Conservation (phyloP, 345 rosid genomes). For the Salix brachista region DNA sequence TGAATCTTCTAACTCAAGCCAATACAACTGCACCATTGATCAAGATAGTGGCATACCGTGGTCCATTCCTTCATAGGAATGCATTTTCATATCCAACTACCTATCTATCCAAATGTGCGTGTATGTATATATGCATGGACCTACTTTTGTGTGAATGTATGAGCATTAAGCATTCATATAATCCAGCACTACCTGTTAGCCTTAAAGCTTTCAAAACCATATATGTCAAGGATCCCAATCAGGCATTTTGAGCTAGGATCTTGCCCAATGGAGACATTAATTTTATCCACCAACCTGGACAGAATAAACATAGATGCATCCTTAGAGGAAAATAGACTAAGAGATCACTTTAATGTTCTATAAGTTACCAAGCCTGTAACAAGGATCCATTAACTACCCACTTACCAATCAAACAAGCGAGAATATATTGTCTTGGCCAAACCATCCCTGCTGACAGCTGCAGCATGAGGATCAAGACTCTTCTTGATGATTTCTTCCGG, state of each 20-base stretch:
- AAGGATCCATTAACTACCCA: conserved; percentile 6
- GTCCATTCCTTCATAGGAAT: background rate
- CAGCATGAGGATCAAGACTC: conserved; percentile 74
- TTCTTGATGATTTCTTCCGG: conserved; percentile 78
- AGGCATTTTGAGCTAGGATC: conserved; percentile 47
- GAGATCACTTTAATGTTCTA: background rate
- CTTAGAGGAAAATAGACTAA: background rate
- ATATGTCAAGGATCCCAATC: conserved; percentile 88
- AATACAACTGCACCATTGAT: background rate
- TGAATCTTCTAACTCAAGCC: background rate
- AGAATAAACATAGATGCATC: conserved; percentile 3
- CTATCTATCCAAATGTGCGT: background rate
- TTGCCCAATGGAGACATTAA: conserved; percentile 23
- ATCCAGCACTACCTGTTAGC: conserved; percentile 60
- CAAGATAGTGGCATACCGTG: background rate
- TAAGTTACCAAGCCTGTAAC: background rate
- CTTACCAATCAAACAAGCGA: conserved; percentile 79
- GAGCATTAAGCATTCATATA: background rate
- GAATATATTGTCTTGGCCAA: conserved; percentile 90
- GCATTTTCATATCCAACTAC: background rate
- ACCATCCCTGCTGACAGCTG: conserved; percentile 81
- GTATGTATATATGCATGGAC: background rate
- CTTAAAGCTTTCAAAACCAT: conserved; percentile 90
- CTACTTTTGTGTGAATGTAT: too few relatives aligned
- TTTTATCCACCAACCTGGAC: conserved; percentile 71